Evolutionary conservation across 2,329 filamentous ascomycete species (phyloP).

Genomic region (Anisogramma anomala): DNA sequence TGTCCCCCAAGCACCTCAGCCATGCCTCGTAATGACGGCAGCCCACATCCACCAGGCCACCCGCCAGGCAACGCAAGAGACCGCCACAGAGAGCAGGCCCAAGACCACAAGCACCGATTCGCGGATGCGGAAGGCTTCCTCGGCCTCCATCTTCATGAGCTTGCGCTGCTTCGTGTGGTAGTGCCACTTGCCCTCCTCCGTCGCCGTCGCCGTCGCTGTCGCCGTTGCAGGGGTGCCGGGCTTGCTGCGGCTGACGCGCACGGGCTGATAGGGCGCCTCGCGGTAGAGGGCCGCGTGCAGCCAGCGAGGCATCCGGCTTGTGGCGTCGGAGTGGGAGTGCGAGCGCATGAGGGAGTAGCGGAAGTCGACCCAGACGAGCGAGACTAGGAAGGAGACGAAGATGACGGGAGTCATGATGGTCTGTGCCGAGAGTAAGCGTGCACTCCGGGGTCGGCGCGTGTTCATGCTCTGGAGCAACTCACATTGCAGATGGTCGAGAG

Average conservation of each 20-base stretch:
- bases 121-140: slow-evolving; percentile 51
- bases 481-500: slow-evolving; percentile 19
- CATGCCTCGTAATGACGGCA: background rate
- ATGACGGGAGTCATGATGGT: slow-evolving; percentile 50
- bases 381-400: slow-evolving; percentile 53
- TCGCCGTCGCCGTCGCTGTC: too few relatives aligned
- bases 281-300: slow-evolving; percentile 31
- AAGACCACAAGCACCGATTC: slow-evolving; percentile 41
- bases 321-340: slow-evolving; percentile 24
- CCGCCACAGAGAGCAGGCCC: slow-evolving; percentile 24
- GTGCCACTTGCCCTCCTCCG: slow-evolving; percentile 26
- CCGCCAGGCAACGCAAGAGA: slow-evolving; percentile 22
- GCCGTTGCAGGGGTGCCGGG: background rate
- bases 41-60: slow-evolving; percentile 15
- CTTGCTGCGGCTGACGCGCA: slow-evolving; percentile 16
- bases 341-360: slow-evolving; percentile 41
- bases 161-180: slow-evolving; percentile 48
- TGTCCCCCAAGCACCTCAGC: background rate
- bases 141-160: slow-evolving; percentile 49
- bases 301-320: slow-evolving; percentile 27
- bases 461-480: background rate
- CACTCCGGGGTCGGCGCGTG: background rate
- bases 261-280: slow-evolving; percentile 28
- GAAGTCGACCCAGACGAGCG: slow-evolving; percentile 51
- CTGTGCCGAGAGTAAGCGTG: slow-evolving; percentile 20